Evolutionary conservation across 2,329 filamentous ascomycete species (phyloP).

Genomic region (Allantophomopsis lycopodina): DNA sequence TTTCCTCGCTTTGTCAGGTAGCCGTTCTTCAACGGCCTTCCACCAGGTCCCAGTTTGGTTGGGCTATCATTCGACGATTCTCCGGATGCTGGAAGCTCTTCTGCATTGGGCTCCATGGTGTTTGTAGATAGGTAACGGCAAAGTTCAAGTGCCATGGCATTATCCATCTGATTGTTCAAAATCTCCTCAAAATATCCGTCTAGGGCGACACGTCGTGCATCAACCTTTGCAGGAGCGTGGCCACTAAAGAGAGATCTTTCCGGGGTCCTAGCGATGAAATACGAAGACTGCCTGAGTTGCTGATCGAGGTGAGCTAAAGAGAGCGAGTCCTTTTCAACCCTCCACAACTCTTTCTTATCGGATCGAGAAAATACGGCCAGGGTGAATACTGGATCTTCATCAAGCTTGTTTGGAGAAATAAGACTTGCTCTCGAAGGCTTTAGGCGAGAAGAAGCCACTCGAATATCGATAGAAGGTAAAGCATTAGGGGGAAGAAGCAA

Average conservation of each 20-base stretch:
- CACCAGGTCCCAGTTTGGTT: conserved; percentile 39
- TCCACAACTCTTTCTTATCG: conserved; percentile 72
- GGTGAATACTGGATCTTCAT: conserved; percentile 91
- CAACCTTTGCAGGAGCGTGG: conserved; percentile 85
- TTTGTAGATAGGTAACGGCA: conserved; percentile 75
- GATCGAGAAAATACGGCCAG: conserved; percentile 72
- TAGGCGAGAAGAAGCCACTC: conserved; percentile 87
- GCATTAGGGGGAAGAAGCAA: conserved; percentile 80
- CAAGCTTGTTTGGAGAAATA: conserved; percentile 62
- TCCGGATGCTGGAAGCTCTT: conserved; percentile 31
- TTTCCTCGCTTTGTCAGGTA: conserved; percentile 96
- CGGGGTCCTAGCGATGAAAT: conserved; percentile 64
- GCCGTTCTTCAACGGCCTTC: conserved; percentile 63
- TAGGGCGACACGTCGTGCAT: conserved; percentile 68
- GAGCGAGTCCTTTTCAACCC: conserved; percentile 80
- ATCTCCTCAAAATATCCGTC: conserved; percentile 78
- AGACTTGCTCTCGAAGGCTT: conserved; percentile 81
- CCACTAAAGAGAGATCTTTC: conserved; percentile 81
- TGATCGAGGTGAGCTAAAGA: conserved; percentile 75
- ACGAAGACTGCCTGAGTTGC: conserved; percentile 59
- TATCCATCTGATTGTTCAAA: conserved; percentile 70
- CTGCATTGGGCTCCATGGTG: conserved; percentile 45
- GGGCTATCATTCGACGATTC: conserved; percentile 24
- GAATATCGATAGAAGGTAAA: conserved; percentile 71
- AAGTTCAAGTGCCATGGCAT: conserved; percentile 61